phyloP scores from a whole-genome alignment of 2,329 filamentous ascomycete genomes.

The Volutella citrinella region DNA sequence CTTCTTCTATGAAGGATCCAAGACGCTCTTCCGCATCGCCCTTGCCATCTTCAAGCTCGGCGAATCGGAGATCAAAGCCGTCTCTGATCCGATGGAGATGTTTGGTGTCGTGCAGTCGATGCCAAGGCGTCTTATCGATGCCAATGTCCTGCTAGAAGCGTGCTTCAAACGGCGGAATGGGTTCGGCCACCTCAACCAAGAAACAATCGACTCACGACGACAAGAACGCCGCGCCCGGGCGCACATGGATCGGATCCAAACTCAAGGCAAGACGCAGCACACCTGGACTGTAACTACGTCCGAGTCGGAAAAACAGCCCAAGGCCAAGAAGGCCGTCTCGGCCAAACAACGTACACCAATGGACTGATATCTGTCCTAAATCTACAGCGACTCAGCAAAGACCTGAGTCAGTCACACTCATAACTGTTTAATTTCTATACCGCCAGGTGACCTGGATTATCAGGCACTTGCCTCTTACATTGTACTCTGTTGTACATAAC shows the following conservation, averaged over 20 bases:
- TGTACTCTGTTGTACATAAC: too few species aligned
- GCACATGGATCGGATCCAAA: slow-evolving; percentile 37
- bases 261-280: slow-evolving; percentile 23
- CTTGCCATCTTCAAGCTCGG: slow-evolving; percentile 88
- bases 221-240: slow-evolving; percentile 61
- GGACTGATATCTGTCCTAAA: too few species aligned
- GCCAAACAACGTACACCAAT: slow-evolving; percentile 34
- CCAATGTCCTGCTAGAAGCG: slow-evolving; percentile 76
- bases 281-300: slow-evolving; percentile 29
- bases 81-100: slow-evolving; percentile 88
- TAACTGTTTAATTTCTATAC: too few species aligned
- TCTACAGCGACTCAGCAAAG: slow-evolving; percentile 5
- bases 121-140: slow-evolving; percentile 76
- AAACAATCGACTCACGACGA: slow-evolving; percentile 73
- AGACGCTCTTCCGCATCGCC: slow-evolving; percentile 89
- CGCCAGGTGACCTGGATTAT: too few species aligned
- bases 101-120: slow-evolving; percentile 91
- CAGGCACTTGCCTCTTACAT: too few species aligned
- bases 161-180: slow-evolving; percentile 79
- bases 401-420: too few species aligned
- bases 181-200: slow-evolving; percentile 78
- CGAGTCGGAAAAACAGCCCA: too few species aligned
- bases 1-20: slow-evolving; percentile 93
- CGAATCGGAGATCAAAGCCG: slow-evolving; percentile 74
- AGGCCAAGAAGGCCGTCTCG: slow-evolving; percentile 43